Percentiles rank a stretch among this genome's conserved stretches.
Conservation (phyloP, 1,139 yeast genomes). For the Hemisphaericaspora xylofermentans region DNA sequence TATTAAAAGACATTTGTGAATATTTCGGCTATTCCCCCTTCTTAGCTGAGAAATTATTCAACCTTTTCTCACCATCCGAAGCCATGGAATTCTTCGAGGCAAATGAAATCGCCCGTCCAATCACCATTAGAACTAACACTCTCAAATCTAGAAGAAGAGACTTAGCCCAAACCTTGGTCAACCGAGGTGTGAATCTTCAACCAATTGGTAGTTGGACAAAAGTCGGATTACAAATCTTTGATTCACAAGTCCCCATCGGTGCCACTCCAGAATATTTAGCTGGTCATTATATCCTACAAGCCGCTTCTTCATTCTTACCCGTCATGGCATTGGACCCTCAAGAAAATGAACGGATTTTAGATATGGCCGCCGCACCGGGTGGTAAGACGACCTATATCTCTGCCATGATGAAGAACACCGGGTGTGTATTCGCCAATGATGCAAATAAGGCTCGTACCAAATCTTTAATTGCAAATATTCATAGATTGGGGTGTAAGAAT, state of each 20-base stretch:
- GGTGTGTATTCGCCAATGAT: constrained; percentile 96
- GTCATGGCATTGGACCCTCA: constrained; percentile 97
- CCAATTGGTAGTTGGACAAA: constrained; percentile 98
- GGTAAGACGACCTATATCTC: constrained; percentile 97
- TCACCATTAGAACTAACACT: constrained; percentile 95
- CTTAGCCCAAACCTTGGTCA: constrained; percentile 89
- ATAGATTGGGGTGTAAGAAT: constrained; percentile 93
- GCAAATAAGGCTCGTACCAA: constrained; percentile 95
- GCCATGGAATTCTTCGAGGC: constrained; percentile 99
- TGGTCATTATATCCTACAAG: constrained; percentile 96
- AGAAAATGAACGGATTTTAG: constrained; percentile 90
- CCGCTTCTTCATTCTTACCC: constrained; percentile 96
- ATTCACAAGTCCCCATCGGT: constrained; percentile 98
- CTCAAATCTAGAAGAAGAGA: constrained; percentile 93
- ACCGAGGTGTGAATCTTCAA: constrained; percentile 95
- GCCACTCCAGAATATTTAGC: constrained; percentile 99
- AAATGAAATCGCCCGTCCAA: constrained; percentile 93
- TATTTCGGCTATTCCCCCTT: constrained; percentile 97
- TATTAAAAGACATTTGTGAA: constrained; percentile 81
- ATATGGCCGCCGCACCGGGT: constrained; percentile 99
- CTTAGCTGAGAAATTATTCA: constrained; percentile 89
- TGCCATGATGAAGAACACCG: constrained; percentile 97
- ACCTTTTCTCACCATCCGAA: constrained; percentile 89
- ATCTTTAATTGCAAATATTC: constrained; percentile 94
- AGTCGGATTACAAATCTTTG: constrained; percentile 95